A percentile compares a stretch with the other conserved stretches of the same genome.
Evolutionary conservation across 306 rosid genomes (phyloP).

Genomic region (Rosa lucieae): DNA sequence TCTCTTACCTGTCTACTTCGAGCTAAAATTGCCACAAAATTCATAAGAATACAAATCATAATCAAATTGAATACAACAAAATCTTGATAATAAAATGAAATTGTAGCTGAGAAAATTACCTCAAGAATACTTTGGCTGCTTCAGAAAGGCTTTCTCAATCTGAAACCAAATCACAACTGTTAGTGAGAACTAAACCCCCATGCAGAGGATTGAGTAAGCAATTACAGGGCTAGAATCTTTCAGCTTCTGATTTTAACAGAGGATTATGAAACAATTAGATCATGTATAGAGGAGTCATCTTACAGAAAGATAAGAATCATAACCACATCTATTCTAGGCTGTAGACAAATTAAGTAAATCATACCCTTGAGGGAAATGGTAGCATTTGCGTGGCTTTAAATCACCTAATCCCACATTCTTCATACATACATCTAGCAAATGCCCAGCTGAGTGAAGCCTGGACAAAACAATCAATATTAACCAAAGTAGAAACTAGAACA

Average conservation of each 20-base stretch:
- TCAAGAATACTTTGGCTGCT: constrained; percentile 72
- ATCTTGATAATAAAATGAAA: not conserved
- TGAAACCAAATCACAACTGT: constrained; percentile 17
- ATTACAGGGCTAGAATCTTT: not conserved
- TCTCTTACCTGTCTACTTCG: constrained; percentile 71
- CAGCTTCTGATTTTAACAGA: not conserved
- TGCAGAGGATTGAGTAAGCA: not conserved
- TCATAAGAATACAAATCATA: not conserved
- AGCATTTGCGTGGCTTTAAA: constrained; percentile 66
- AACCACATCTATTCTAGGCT: not conserved
- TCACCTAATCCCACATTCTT: constrained; percentile 55
- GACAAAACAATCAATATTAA: constrained; percentile 2
- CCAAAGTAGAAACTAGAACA: not conserved
- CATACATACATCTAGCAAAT: constrained; percentile 66
- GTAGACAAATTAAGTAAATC: not conserved
- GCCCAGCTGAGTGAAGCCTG: constrained; percentile 80
- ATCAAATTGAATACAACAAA: not conserved
- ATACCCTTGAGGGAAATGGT: constrained; percentile 85
- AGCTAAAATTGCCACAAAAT: constrained; percentile 30
- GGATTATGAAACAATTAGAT: not conserved
- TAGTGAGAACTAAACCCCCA: not conserved
- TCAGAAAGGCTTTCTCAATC: constrained; percentile 82
- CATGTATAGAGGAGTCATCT: not conserved
- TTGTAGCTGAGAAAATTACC: constrained; percentile 30
- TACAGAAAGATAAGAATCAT: not conserved